Evolutionary conservation across 768 basidiomycete genomes (phyloP), one percentile per base, ranked within the genome.

Genomic region (Suillus spraguei): DNA sequence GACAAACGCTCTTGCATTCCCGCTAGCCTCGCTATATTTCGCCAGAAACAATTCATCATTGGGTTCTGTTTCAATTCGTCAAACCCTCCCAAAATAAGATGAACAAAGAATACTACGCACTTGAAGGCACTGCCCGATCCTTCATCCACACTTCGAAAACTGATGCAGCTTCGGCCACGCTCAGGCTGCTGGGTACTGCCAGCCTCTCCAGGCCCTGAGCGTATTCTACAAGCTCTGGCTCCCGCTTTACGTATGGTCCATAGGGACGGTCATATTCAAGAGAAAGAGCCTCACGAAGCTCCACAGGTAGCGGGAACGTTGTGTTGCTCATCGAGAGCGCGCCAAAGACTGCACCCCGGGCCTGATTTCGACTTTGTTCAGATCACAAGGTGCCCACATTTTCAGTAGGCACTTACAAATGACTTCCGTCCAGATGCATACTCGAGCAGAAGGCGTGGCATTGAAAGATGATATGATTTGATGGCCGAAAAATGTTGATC

Each of bases 1-100:
- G 46, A 92, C 89, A 68, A 96, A 93, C 63, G 90, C 87, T 64
- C 89, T 80, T 14, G 93, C 81, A 73, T 95, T 95, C 49, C 94
- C 94, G 60, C 82, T 83, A 8, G 89, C 84, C 69, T 93, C 90
- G 1, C 85, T 84, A 66, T 91, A 94, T 73, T 92, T 93, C 11
- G 87, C 78, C 70, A 95, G 75, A 78, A 95, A 95, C 16, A 87
- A 66, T 72, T 91, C 89, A 69, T 97, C 94, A 14, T 77, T 82
- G 2, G 76, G 70, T 16, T 60, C 82, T 83, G 65, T 16, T 42
- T 42, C 11, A 44, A 16, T 20, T 11, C 9, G 58, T 49, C 32
- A 20, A 50, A 20, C 5, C 16, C 13, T 28, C 10, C 1, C 5
- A 32, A 35, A 24, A 53, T 11, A 36, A 32, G 17, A n/a, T 10